Conservation (phyloP, 371 early-diverging fungal species). For the Dichotomocladium elegans region DNA sequence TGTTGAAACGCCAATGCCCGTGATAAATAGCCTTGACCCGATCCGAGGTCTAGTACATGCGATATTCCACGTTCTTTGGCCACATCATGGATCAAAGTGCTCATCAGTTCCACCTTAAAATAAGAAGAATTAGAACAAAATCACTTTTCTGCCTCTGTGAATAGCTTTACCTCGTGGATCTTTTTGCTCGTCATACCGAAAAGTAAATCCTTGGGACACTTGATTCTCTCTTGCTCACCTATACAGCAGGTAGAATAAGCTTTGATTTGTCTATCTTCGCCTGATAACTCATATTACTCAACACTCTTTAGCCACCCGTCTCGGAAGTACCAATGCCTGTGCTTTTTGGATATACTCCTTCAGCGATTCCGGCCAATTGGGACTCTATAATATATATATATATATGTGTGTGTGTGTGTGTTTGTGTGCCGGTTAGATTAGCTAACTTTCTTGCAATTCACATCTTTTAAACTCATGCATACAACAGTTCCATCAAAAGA, state of each 20-base stretch:
- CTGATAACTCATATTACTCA: not conserved
- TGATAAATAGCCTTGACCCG: slow-evolving; percentile 78
- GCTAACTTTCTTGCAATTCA: too few relatives aligned
- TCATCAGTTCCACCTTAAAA: slow-evolving; percentile 65
- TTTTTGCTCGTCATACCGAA: slow-evolving; percentile 23
- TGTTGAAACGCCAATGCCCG: slow-evolving; percentile 69
- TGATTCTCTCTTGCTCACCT: not conserved
- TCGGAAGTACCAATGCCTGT: slow-evolving; percentile 5
- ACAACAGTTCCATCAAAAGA: not conserved
- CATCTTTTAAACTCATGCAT: not conserved
- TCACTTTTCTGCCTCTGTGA: too few relatives aligned
- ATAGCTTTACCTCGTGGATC: slow-evolving; percentile 20
- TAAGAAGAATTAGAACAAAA: too few relatives aligned
- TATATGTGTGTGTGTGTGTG: not conserved
- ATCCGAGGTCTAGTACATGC: slow-evolving; percentile 66
- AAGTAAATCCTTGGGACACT: not conserved
- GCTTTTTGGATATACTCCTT: slow-evolving; percentile 7
- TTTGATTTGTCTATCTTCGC: too few relatives aligned
- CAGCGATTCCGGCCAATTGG: slow-evolving; percentile 11
- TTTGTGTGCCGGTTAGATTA: not conserved
- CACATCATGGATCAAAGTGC: slow-evolving; percentile 48
- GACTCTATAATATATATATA: not conserved
- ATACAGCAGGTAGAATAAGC: not conserved
- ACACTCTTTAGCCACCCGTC: not conserved
- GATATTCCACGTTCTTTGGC: slow-evolving; percentile 36